Conservation (phyloP, 2,329 filamentous ascomycete species). For the Ophiostoma novo-ulmi region DNA sequence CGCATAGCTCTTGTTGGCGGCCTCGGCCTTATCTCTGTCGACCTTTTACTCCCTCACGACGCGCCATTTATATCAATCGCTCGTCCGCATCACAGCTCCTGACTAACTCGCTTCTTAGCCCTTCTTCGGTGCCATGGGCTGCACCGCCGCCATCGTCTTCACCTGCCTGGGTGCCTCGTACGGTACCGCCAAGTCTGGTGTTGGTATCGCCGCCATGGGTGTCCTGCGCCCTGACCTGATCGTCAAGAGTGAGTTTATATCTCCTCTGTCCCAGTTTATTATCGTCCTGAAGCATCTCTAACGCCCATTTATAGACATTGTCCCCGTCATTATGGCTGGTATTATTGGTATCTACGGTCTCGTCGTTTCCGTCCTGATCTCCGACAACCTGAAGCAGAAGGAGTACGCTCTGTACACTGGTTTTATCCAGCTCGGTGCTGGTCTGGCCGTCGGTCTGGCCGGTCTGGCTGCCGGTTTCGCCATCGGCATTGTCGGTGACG, state of each 20-base stretch:
- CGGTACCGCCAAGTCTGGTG: conserved; percentile 98
- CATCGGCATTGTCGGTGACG: conserved; percentile 83
- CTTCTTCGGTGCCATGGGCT: conserved; percentile 97
- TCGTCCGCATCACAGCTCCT: neutral
- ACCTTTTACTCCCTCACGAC: neutral
- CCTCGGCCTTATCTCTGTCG: neutral
- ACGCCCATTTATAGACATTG: conserved; percentile 68
- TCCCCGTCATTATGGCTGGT: conserved; percentile 99
- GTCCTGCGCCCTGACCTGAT: conserved; percentile 96
- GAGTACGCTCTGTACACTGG: conserved; percentile 68
- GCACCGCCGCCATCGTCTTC: conserved; percentile 59
- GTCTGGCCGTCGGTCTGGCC: conserved; percentile 74
- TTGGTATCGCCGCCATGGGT: conserved; percentile 97
- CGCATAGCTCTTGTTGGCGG: neutral
- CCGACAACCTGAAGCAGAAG: conserved; percentile 68
- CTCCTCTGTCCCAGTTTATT: neutral
- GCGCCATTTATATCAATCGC: conserved; percentile 16
- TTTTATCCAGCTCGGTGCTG: conserved; percentile 81
- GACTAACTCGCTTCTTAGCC: conserved; percentile 42
- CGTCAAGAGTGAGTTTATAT: conserved; percentile 79
- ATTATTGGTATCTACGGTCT: conserved; percentile 99
- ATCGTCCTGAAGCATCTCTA: neutral
- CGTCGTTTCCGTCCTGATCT: conserved; percentile 82
- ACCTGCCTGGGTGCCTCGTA: conserved; percentile 73
- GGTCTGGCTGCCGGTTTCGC: conserved; percentile 81